Conservation (phyloP, 2,329 filamentous ascomycete species). For the Pseudofabraea citricarpa region DNA sequence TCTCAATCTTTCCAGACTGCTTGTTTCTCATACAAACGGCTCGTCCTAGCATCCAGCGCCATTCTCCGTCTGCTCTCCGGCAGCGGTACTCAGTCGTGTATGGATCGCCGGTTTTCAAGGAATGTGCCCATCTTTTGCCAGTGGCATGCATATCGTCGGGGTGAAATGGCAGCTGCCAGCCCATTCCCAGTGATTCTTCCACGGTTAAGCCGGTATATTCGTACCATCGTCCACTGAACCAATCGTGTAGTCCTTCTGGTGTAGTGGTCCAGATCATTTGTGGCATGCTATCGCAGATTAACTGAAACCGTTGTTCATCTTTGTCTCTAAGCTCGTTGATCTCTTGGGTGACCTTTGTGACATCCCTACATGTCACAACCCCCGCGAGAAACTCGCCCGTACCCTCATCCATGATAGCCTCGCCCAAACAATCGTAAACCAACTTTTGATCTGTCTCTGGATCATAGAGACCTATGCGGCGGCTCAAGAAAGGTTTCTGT, state of each 20-base stretch:
- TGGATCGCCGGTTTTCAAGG: conserved; percentile 60
- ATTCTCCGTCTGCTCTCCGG: conserved; percentile 60
- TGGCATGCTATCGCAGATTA: conserved; percentile 71
- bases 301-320: conserved; percentile 69
- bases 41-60: conserved; percentile 74
- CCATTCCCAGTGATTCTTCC: conserved; percentile 56
- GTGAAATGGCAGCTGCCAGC: conserved; percentile 63
- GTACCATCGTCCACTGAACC: conserved; percentile 75
- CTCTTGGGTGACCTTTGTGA: conserved; percentile 64
- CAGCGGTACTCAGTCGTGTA: conserved; percentile 71
- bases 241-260: conserved; percentile 63
- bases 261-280: conserved; percentile 71
- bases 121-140: conserved; percentile 53
- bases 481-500: conserved; percentile 52
- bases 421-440: conserved; percentile 62
- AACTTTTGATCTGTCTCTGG: conserved; percentile 45
- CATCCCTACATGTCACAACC: conserved; percentile 66
- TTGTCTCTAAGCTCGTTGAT: conserved; percentile 65
- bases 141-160: conserved; percentile 62
- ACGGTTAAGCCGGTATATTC: conserved; percentile 67
- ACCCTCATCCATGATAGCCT: conserved; percentile 60
- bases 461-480: conserved; percentile 60
- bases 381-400: conserved; percentile 71
- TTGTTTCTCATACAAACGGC: conserved; percentile 64
- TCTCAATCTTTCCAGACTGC: conserved; percentile 63